Evolutionary conservation across 139 green algal genomes (phyloP).

Genomic region (Closterium sp.): DNA sequence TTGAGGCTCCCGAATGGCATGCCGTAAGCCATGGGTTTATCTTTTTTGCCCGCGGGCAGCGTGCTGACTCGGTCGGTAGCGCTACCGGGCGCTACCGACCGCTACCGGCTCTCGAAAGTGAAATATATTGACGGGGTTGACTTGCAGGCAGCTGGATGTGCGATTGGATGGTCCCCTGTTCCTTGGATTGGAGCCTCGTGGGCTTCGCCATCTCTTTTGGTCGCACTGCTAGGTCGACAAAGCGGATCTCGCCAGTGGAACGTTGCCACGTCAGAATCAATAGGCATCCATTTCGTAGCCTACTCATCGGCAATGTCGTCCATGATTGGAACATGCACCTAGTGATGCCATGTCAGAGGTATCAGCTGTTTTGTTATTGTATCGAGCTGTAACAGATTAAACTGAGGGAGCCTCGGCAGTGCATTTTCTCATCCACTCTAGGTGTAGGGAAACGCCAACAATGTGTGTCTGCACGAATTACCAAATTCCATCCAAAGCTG

Average conservation of each 20-base stretch:
- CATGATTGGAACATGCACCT: not conserved
- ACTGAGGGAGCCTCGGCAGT: not conserved
- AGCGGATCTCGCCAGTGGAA: not conserved
- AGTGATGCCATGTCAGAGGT: not conserved
- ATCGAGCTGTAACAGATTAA: not conserved
- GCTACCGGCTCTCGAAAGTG: too few relatives aligned
- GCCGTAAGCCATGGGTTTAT: too few relatives aligned
- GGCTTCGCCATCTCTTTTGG: not conserved
- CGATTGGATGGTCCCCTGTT: not conserved
- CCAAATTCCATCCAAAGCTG: too few relatives aligned
- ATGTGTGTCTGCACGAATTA: not conserved
- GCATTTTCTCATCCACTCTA: not conserved
- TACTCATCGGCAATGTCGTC: not conserved
- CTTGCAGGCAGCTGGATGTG: not conserved
- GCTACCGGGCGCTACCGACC: too few relatives aligned
- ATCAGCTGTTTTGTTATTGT: not conserved
- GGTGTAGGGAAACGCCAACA: not conserved
- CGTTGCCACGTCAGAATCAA: not conserved
- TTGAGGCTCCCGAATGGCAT: too few relatives aligned
- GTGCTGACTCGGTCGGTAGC: too few relatives aligned
- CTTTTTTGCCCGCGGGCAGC: too few relatives aligned
- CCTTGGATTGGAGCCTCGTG: not conserved
- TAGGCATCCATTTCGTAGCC: not conserved
- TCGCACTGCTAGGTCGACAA: not conserved
- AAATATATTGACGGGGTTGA: not conserved